A percentile compares a stretch with the other conserved stretches of the same genome.
Evolutionary conservation across 139 green algal genomes (phyloP).

Genomic region (Chlorella sp.): DNA sequence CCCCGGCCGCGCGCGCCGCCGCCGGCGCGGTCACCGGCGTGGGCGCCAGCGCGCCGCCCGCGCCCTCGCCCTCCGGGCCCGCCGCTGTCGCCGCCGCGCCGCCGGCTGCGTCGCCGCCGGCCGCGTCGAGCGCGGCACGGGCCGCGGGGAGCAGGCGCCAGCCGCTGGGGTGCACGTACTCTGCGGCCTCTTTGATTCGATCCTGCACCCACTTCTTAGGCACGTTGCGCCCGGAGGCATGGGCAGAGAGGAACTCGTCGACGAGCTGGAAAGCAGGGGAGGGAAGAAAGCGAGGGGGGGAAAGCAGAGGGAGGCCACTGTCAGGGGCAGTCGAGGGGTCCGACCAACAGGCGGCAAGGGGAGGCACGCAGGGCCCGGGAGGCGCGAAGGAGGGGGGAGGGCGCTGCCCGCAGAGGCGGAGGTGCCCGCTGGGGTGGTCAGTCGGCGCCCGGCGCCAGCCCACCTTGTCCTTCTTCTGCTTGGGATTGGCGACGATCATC

Average conservation of each 20-base stretch:
- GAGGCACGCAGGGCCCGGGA: not conserved
- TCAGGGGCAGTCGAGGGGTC: too few species aligned
- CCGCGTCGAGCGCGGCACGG: not conserved
- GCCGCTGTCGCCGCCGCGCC: not conserved
- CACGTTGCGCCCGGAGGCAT: conserved; percentile 33
- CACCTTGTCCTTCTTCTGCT: conserved; percentile 34
- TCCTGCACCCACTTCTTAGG: conserved; percentile 55
- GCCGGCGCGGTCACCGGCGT: not conserved
- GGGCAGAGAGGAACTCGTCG: conserved; percentile 46
- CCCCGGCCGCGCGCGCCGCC: not conserved
- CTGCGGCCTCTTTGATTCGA: conserved; percentile 46
- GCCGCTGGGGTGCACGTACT: not conserved
- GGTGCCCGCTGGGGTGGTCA: too few species aligned
- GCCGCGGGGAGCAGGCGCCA: conserved; percentile 9
- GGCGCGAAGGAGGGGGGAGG: not conserved
- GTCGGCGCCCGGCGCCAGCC: not conserved
- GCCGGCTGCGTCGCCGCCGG: not conserved
- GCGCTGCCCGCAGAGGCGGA: too few species aligned
- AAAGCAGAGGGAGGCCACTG: too few species aligned
- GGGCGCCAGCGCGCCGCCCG: not conserved
- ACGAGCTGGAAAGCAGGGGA: not conserved
- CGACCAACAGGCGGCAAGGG: not conserved
- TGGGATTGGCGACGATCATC: conserved; percentile 34
- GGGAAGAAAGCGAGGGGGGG: not conserved
- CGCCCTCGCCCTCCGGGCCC: too few species aligned